phyloP scores from a whole-genome alignment of 495 filamentous ascomycete species.

The Trichocladium antarcticum region DNA sequence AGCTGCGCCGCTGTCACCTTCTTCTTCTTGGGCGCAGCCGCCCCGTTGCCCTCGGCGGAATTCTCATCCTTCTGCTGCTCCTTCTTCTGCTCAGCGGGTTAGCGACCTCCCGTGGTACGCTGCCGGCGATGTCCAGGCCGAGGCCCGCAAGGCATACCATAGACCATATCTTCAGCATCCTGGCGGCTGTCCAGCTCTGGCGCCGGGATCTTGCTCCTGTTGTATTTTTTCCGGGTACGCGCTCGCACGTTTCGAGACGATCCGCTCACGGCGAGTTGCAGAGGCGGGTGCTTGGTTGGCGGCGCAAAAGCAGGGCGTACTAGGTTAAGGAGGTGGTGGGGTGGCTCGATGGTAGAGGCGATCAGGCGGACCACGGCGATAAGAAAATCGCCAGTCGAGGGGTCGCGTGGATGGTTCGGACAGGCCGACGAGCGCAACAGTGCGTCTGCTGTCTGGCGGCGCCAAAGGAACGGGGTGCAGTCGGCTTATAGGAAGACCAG shows the following conservation, averaged over 20 bases:
- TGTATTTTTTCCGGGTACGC: neutral
- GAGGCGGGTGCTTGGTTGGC: neutral
- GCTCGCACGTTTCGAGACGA: neutral
- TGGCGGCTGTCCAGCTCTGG: constrained; percentile 28
- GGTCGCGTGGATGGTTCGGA: too few species aligned
- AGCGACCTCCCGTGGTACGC: neutral
- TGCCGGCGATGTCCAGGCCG: neutral
- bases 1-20: constrained; percentile 94
- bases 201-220: neutral
- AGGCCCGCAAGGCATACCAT: constrained; percentile 53
- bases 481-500: too few species aligned
- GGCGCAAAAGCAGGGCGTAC: neutral
- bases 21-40: constrained; percentile 71
- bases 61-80: constrained; percentile 90
- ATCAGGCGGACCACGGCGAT: neutral
- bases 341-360: neutral
- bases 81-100: constrained; percentile 54
- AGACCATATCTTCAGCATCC: constrained; percentile 99
- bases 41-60: constrained; percentile 56
- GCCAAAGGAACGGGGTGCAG: too few species aligned
- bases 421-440: too few species aligned
- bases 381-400: too few species aligned
- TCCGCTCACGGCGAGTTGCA: neutral
- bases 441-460: too few species aligned
- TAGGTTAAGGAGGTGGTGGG: neutral